Base-by-base conservation (phyloP, 1,284 basidiomycete genomes). In the Apiotrichum porosum region DNA sequence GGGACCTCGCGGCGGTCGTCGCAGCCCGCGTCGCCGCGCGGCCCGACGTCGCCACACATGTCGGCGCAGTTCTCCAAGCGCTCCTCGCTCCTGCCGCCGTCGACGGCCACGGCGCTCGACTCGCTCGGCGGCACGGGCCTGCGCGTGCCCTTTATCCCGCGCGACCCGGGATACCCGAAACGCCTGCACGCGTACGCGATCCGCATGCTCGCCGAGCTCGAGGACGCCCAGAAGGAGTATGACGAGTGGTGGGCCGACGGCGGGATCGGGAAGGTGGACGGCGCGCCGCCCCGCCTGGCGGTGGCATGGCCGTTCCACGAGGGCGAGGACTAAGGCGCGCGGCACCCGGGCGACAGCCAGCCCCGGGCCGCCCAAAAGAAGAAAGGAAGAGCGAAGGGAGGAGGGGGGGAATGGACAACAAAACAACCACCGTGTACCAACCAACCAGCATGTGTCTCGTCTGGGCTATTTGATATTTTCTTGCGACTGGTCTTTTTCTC, bases 171-270 rank as follows among this genome's bases (percentile, higher is more conserved):
- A 8, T 68, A 71, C 46, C 63, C 65, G 26, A 52, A 45, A 44
- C 63, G 60, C 30, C 59, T 75, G 23, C 77, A 78, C 50, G 72
- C 73, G 33, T 78, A 78, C 56, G 75, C 75, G 6, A 66, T 76
- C 17, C 59, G 75, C 31, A 75, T 75, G 55, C 57, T 78, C 51
- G 66, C 72, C 21, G 77, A 78, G 56, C 63, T 77, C 32, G 77
- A 77, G 58, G 74, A 76, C 54, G 72, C 73, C 31, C 65, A 75
- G 52, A 71, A 71, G 56, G 75, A 76, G 65, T 73, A 72, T 49
- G 70, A 73, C 45, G 71, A 72, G 47, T 75, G 73, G 73, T 75
- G 69, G 69, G 63, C 66, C 34, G 68, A 72, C 24, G 66, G 63
- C 34, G 73, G 73, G 9, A 66, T 71, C 23, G 71, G 72, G 6